Base-by-base conservation (phyloP, 2,329 filamentous ascomycete species). In the Diplocarpon rosae region DNA sequence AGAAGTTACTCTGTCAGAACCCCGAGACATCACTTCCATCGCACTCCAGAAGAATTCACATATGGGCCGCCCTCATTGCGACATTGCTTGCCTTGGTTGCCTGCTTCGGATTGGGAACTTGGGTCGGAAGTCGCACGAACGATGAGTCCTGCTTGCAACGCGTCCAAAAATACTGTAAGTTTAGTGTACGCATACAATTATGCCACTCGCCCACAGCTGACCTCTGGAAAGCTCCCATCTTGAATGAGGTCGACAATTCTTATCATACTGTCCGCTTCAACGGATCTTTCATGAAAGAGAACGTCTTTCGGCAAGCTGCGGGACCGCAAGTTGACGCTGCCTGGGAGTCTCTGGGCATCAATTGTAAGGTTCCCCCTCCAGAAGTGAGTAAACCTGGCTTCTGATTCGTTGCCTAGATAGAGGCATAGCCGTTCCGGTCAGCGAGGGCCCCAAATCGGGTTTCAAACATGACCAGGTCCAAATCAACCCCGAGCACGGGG, bases 271-370 rank as follows among this genome's bases (percentile, higher is more conserved):
- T 68, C 17, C 57, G 50, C 15, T 76, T 73, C 56, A 74, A 76
- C 52, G 72, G 72, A 2, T 71, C 69, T 0, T 67, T 76, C 14
- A 52, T 74, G 33, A 68, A 73, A 31, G 66, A 72, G 47, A 73
- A 69, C 38, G 57, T 66, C n/a, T 76, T 70, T 52, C 66, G 72
- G 15, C 62, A 67, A 50, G 56, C 62, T 27, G 69, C 56, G 12
- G 57, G 68, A 2, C 68, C 69, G 10, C 69, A 71, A 51, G 70
- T 73, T 1, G 73, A 76, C 53, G 66, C 64, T 10, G 72, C 72
- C 1, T 76, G 73, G 72, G 62, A 63, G 16, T 64, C 65, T 1
- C 51, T 76, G 0, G 73, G 72, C 9, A 62, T 69, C 1, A 64
- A 71, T 30, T 75, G 71, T 75, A 49, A 54, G 65, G 52, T n/a